These are phyloP conservation scores for Sapria himalayana DNA, from an alignment of 345 rosid genomes.

Conservation along the genomic window DNA sequence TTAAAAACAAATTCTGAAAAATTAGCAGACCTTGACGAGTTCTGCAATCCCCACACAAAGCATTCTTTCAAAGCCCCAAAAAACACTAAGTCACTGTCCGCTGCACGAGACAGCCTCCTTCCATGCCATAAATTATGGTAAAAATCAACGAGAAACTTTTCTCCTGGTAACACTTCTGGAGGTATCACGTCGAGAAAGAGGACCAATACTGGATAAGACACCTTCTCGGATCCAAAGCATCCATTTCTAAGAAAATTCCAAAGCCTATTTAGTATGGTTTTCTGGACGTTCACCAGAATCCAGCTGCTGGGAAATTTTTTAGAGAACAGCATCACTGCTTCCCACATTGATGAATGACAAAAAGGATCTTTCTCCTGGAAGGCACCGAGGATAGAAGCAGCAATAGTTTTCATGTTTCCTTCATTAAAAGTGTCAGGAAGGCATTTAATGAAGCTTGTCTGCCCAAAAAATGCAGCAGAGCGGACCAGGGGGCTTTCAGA, in stretches of 20 bases:
- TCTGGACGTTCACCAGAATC: conserved; percentile 42
- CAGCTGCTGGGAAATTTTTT: conserved; percentile 68
- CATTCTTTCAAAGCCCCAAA: conserved; percentile 59
- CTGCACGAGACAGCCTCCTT: conserved; percentile 31
- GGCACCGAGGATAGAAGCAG: conserved; percentile 55
- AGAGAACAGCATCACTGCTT: conserved; percentile 48
- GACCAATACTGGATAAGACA: conserved; percentile 80
- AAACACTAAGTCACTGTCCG: conserved; percentile 33
- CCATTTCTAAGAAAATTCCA: conserved; percentile 76
- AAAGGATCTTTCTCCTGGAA: conserved; percentile 72
- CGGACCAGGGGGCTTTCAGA: conserved; percentile 50
- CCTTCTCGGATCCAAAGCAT: conserved; percentile 72
- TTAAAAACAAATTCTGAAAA: no score
- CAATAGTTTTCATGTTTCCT: conserved; percentile 37
- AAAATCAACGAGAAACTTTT: conserved; percentile 50
- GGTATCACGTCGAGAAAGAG: conserved; percentile 54
- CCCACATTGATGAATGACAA: conserved; percentile 94
- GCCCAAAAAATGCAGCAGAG: conserved; percentile 54
- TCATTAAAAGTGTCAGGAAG: conserved; percentile 52
- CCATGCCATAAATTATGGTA: conserved; percentile 69
- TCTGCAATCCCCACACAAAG: conserved; percentile 59
- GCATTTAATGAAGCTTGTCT: conserved; percentile 50
- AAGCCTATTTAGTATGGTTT: conserved; percentile 31
- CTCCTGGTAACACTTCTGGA: conserved; percentile 29
- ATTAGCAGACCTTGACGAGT: conserved; percentile 50